A percentile compares a stretch with the other conserved stretches of the same genome.
Conservation (phyloP, 768 basidiomycete genomes). For the Suillus lakei region DNA sequence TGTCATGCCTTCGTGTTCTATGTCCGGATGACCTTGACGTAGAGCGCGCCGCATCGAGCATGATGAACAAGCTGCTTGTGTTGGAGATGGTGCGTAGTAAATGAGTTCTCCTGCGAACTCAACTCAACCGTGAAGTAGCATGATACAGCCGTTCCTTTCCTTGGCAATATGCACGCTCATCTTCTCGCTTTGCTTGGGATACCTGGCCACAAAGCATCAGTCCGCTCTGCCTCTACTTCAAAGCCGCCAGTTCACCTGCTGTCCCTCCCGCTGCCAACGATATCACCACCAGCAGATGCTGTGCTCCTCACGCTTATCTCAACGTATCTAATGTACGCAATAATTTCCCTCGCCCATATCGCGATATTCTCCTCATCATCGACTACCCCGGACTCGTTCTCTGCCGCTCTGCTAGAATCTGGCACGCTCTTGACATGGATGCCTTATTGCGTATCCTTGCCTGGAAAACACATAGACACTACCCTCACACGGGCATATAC, state of each 20-base stretch:
- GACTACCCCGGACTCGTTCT: conserved; percentile 22
- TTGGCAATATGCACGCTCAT: conserved; percentile 51
- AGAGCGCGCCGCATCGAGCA: conserved; percentile 72
- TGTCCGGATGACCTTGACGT: conserved; percentile 60
- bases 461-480: conserved; percentile 59
- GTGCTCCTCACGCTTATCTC: conserved; percentile 57
- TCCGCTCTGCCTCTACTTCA: not conserved
- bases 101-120: not conserved
- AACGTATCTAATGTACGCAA: conserved; percentile 61
- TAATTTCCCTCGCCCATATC: conserved; percentile 46
- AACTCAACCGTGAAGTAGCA: conserved; percentile 44
- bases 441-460: conserved; percentile 45
- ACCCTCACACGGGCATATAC: conserved; percentile 66
- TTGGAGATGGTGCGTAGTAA: conserved; percentile 68
- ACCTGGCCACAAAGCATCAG: not conserved
- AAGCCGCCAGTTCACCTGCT: conserved; percentile 34
- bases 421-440: conserved; percentile 59
- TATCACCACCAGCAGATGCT: conserved; percentile 32
- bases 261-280: conserved; percentile 48
- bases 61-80: conserved; percentile 67
- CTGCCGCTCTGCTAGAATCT: conserved; percentile 31
- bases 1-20: conserved; percentile 51
- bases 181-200: conserved; percentile 30
- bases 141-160: conserved; percentile 49
- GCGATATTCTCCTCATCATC: conserved; percentile 23